Evolutionary conservation across 495 filamentous ascomycete species (phyloP), one percentile per base, ranked within the genome.

Genomic region (Chaetomidium leptoderma): DNA sequence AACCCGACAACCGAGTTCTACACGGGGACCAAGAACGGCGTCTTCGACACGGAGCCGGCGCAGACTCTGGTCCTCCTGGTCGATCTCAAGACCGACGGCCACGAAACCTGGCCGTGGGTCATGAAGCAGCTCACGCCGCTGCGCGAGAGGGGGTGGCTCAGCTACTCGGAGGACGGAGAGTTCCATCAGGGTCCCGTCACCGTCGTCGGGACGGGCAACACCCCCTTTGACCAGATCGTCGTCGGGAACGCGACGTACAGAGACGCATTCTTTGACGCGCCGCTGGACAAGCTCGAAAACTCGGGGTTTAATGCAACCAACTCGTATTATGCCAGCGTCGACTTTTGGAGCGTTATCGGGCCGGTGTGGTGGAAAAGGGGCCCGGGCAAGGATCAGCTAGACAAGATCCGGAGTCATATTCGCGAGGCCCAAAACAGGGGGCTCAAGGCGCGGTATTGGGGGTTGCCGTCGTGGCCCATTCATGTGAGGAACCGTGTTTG

Each of bases 401-500:
- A 68, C 0, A 76, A 69, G 23, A 81, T 93, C 61, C 75, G 85
- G 17, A 70, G 70, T 0, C 87, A 92, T 61, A 78, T 93, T 16
- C 74, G 74, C n/a, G 79, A 79, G 39, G 90, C 90, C 11, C 85
- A 90, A 61, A 68, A 67, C 17, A 81, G 81, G 63, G 89, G 90
- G 0, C 72, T 95, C 36, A 84, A 84, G 60, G 85, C 82, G 7
- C 71, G 90, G 40, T 95, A 92, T 67, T 95, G 90, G 90, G 81
- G 84, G n/a, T 64, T 86, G 23, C 89, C 90, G 0, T 70, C 70
- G 54, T 95, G 90, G 89, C 89, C 90, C 11, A 70, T 86, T n/a
- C 79, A 82, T 47, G 61, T 86, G 62, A 74, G 90, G 40, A 87
- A 93, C 70, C 77, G 82, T 55, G 72, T 95, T 17, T 95, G 90